Conservation (phyloP, 345 rosid genomes). For the Triadica sebifera region DNA sequence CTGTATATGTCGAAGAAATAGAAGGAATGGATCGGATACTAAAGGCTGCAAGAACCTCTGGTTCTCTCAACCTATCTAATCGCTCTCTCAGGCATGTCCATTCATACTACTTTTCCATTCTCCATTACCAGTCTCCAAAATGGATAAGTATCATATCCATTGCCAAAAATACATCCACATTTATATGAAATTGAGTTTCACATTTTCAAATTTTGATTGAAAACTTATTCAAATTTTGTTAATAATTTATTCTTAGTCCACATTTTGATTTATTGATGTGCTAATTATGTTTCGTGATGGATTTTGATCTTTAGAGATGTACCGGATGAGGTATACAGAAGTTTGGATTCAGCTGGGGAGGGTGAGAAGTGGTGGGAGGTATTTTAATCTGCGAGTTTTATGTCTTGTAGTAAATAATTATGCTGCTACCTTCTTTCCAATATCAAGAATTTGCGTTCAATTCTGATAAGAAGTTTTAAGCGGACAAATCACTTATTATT, state of each 20-base stretch:
- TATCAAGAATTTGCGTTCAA: not conserved
- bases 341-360: slow-evolving; percentile 57
- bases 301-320: slow-evolving; percentile 49
- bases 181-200: not conserved
- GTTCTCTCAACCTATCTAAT: slow-evolving; percentile 91
- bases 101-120: not conserved
- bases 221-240: not conserved
- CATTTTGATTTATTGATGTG: not conserved
- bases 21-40: slow-evolving; percentile 71
- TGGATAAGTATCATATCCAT: not conserved
- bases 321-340: slow-evolving; percentile 67
- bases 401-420: not conserved
- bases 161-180: not conserved
- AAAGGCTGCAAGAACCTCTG: slow-evolving; percentile 79
- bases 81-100: slow-evolving; percentile 69
- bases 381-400: not conserved
- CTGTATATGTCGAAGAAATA: slow-evolving; percentile 14
- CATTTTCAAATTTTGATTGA: not conserved
- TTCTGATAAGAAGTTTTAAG: not conserved
- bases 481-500: not conserved
- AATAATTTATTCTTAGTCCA: not conserved
- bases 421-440: not conserved
- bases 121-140: not conserved
- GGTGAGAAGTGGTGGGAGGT: slow-evolving; percentile 99
- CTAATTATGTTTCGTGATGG: slow-evolving; percentile 2